These are phyloP conservation scores for Pestalotiopsis sp. DNA, from an alignment of 2,329 filamentous ascomycete species.

Conservation along the genomic window DNA sequence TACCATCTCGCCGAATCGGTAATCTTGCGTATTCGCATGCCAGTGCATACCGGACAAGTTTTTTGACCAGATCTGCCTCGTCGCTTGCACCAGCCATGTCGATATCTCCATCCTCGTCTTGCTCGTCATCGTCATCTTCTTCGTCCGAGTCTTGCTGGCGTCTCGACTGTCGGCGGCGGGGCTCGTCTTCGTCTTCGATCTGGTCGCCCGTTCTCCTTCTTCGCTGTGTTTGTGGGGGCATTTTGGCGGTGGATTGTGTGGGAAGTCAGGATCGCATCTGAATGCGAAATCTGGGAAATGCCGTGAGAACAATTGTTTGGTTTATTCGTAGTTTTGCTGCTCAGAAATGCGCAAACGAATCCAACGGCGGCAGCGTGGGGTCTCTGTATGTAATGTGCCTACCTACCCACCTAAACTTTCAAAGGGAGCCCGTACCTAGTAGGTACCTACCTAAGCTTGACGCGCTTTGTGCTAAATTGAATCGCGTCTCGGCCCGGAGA, in stretches of 20 bases:
- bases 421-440: not conserved
- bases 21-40: slow-evolving; percentile 67
- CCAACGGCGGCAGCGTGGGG: not conserved
- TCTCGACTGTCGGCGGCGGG: slow-evolving; percentile 28
- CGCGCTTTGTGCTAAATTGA: slow-evolving; percentile 9
- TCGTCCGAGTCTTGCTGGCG: slow-evolving; percentile 31
- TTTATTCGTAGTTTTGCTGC: not conserved
- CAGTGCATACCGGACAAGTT: slow-evolving; percentile 69
- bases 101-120: slow-evolving; percentile 26
- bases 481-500: slow-evolving; percentile 12
- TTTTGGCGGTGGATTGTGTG: slow-evolving; percentile 12
- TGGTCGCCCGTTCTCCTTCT: slow-evolving; percentile 35
- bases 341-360: not conserved
- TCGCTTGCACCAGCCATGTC: slow-evolving; percentile 35
- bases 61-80: slow-evolving; percentile 61
- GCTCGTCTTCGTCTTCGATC: slow-evolving; percentile 39
- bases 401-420: not conserved
- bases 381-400: not conserved
- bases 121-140: slow-evolving; percentile 36
- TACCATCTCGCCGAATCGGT: slow-evolving; percentile 63
- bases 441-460: not conserved
- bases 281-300: not conserved
- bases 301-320: not conserved
- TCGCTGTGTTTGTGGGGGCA: slow-evolving; percentile 32
- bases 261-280: too few species aligned